These are phyloP conservation scores for Mycena venus DNA, from an alignment of 768 basidiomycete species.

Conservation along the genomic window DNA sequence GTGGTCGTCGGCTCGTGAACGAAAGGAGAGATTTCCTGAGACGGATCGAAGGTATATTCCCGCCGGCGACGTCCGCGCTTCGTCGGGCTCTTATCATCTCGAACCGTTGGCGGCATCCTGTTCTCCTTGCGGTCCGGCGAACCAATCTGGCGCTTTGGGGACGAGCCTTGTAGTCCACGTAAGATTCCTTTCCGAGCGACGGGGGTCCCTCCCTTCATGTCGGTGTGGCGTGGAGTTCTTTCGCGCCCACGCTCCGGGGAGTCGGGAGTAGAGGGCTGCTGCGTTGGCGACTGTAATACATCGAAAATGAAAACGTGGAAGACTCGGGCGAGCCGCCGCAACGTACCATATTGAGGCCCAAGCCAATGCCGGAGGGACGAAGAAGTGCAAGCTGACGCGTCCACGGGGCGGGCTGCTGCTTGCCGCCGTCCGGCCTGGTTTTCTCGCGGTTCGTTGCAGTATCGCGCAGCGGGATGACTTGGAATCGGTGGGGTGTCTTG, in stretches of 20 bases:
- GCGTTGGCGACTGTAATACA: neutral
- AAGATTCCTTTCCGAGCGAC: slow-evolving; percentile 9
- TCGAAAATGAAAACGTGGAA: neutral
- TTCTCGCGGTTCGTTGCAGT: slow-evolving; percentile 40
- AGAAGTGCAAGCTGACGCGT: slow-evolving; percentile 23
- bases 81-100: slow-evolving; percentile 2
- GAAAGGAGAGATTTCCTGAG: neutral
- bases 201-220: neutral
- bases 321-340: neutral
- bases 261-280: neutral
- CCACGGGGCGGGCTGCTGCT: slow-evolving; percentile 25
- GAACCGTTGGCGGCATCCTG: neutral
- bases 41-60: neutral
- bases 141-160: slow-evolving; percentile 16
- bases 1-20: neutral
- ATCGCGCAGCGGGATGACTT: slow-evolving; percentile 57
- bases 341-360: slow-evolving; percentile 27
- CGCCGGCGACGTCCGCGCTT: slow-evolving; percentile 22
- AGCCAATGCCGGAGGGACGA: slow-evolving; percentile 28
- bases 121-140: slow-evolving; percentile 34
- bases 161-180: slow-evolving; percentile 26
- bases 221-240: slow-evolving; percentile 1
- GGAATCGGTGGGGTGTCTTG: slow-evolving; percentile 58
- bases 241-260: slow-evolving; percentile 26
- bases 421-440: slow-evolving; percentile 2